phyloP scores from a whole-genome alignment of 768 basidiomycete species.

The Pleurotus cornucopiae region DNA sequence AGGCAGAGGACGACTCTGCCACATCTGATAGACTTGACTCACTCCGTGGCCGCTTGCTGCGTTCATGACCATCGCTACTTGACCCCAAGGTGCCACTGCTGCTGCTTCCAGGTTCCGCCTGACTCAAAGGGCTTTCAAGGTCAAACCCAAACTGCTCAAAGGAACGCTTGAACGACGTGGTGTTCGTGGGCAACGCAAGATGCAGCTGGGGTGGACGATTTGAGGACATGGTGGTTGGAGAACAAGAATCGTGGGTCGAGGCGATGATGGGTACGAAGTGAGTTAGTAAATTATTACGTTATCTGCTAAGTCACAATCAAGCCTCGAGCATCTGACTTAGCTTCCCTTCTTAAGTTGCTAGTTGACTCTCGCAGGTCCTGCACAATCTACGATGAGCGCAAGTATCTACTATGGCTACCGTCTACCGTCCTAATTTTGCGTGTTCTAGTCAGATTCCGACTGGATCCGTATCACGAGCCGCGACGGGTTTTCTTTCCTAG shows the following conservation, averaged over 20 bases:
- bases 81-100: conserved; percentile 18
- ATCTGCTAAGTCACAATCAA: too few relatives aligned
- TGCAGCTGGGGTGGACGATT: conserved; percentile 49
- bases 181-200: conserved; percentile 43
- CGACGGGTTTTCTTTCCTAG: conserved; percentile 80
- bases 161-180: conserved; percentile 57
- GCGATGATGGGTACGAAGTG: too few relatives aligned
- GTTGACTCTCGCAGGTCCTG: neutral
- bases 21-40: conserved; percentile 40
- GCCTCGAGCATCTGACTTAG: neutral
- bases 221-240: conserved; percentile 29
- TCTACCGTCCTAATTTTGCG: neutral
- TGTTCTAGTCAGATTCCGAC: conserved; percentile 28
- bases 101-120: conserved; percentile 17
- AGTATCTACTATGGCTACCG: neutral
- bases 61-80: conserved; percentile 36
- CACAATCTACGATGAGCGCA: neutral
- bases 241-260: neutral
- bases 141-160: conserved; percentile 58
- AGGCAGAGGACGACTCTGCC: conserved; percentile 23
- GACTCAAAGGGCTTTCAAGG: conserved; percentile 39
- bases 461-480: conserved; percentile 77
- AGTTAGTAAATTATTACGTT: too few relatives aligned
- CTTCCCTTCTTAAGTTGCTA: neutral
- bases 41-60: conserved; percentile 57